These are phyloP conservation scores for Phytophthora tentaculata DNA, from an alignment of 352 stramenopile genomes.

Conservation along the genomic window DNA sequence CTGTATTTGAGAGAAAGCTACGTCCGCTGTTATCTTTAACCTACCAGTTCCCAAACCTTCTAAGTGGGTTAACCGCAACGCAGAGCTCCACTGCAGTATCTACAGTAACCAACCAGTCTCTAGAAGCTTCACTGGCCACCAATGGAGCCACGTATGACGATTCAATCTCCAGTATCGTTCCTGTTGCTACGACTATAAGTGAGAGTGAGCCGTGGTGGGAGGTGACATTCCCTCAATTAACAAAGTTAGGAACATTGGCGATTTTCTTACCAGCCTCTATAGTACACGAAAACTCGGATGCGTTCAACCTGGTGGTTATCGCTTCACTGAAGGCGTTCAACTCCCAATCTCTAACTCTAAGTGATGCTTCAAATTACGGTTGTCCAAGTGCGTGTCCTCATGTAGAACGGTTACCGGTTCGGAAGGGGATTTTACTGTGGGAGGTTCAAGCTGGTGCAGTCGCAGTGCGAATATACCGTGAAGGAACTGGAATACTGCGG, in stretches of 20 bases:
- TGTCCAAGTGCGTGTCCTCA: constrained; percentile 55
- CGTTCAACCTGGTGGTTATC: constrained; percentile 41
- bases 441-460: constrained; percentile 50
- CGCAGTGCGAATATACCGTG: constrained; percentile 60
- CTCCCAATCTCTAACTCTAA: constrained; percentile 8
- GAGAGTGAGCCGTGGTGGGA: constrained; percentile 70
- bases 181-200: constrained; percentile 32
- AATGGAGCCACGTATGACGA: constrained; percentile 34
- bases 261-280: constrained; percentile 54
- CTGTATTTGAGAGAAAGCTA: constrained; percentile 60
- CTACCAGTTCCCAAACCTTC: constrained; percentile 58
- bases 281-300: constrained; percentile 7
- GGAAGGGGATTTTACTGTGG: constrained; percentile 54
- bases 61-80: constrained; percentile 20
- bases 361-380: constrained; percentile 35
- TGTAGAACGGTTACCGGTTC: constrained; percentile 33
- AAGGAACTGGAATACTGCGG: constrained; percentile 41
- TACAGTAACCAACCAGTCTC: neutral
- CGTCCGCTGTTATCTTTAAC: constrained; percentile 48
- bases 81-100: constrained; percentile 52
- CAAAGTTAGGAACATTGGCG: constrained; percentile 54
- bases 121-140: constrained; percentile 35
- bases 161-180: constrained; percentile 8
- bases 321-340: constrained; percentile 41
- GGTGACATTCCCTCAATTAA: constrained; percentile 42